Conservation (phyloP, 495 filamentous ascomycete species). For the Daldinia concentrica region DNA sequence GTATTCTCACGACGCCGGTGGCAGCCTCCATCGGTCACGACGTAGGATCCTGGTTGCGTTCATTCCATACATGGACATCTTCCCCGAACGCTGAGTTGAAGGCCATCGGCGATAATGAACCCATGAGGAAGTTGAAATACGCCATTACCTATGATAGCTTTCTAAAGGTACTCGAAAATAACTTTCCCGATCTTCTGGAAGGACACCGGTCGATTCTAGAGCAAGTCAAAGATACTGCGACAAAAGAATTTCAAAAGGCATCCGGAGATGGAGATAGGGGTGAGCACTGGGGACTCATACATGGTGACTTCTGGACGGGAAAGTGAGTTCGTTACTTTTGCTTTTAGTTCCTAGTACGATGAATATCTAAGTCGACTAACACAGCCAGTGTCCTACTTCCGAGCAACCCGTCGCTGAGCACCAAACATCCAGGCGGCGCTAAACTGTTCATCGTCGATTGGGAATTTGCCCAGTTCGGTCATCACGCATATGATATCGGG, state of each 20-base stretch:
- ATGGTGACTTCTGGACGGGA: not conserved
- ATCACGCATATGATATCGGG: not conserved
- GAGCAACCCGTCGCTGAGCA: not conserved
- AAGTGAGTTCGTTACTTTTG: not conserved
- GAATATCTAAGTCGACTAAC: not conserved
- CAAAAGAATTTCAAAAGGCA: not conserved
- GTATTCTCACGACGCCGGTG: not conserved
- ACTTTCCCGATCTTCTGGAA: not conserved
- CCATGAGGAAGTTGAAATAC: not conserved
- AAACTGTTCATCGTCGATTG: constrained; percentile 1
- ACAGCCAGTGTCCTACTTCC: not conserved
- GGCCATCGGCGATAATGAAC: not conserved
- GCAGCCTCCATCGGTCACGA: not conserved
- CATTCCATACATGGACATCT: not conserved
- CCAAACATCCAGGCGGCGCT: not conserved
- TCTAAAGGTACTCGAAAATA: not conserved
- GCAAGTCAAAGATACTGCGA: not conserved
- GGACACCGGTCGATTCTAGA: not conserved
- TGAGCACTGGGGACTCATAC: not conserved
- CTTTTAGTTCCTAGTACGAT: not conserved
- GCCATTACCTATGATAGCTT: not conserved
- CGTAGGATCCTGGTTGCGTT: not conserved
- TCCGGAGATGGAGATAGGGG: not conserved
- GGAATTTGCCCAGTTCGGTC: not conserved
- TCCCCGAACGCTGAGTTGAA: not conserved